Evolutionary conservation across 1,284 basidiomycete genomes (phyloP), one percentile per base, ranked within the genome.

Genomic region (Anthracocystis panici-leucophaei): DNA sequence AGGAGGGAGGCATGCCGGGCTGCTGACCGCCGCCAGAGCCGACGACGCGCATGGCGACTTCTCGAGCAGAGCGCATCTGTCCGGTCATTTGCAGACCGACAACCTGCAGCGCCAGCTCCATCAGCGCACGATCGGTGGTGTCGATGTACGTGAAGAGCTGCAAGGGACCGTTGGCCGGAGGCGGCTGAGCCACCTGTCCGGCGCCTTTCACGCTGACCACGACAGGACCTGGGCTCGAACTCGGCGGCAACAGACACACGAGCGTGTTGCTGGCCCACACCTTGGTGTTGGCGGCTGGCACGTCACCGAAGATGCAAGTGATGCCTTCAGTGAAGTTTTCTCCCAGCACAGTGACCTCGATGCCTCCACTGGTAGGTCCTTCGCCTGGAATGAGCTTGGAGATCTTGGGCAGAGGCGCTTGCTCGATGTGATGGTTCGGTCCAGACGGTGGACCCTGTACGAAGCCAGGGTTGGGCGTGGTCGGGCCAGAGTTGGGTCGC

Each of bases 21-120:
- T 78, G 75, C 29, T 64, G 68, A 20, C 79, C 75, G 1, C 65
- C 71, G n/a, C 72, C 72, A 25, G 83, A 81, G 16, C 79, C 80
- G 23, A 87, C 85, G 45, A 87, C 86, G 16, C 86, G 82, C 81
- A 87, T 85, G 18, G 95, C 95, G 45, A 96, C 92, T 74, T 94
- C 93, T 85, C 93, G 91, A 4, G 94, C 93, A 64, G 95, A 93
- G 79, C 96, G 93, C 57, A 96, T 91, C 82, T 94, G 93, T 41
- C 95, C 95, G 0, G 94, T 97, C 93, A 97, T 95, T 87, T 96
- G 95, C 72, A 97, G 87, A 2, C 95, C 95, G 27, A 97, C 94
- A 10, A 97, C 94, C 83, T 96, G 94, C 8, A 97, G 87, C 52
- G 95, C 95, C 60, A 97, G 89, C 85, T 97, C 95, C 94, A 97